phyloP scores from a whole-genome alignment of 345 rosid species.

The Sisymbrium altissimum region DNA sequence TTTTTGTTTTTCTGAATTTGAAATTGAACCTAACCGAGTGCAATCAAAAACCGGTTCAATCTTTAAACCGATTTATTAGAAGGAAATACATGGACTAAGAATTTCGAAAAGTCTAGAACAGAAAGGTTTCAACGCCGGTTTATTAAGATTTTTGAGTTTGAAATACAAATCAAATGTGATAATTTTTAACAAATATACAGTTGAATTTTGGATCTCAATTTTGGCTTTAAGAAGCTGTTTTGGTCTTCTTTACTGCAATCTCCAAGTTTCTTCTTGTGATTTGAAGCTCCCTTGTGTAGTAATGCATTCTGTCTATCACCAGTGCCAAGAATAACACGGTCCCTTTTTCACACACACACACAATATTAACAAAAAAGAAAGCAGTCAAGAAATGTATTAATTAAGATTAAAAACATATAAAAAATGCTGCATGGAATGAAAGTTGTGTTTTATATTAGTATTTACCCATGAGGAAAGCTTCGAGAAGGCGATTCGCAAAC shows the following conservation, averaged over 20 bases:
- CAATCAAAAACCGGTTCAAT: constrained; percentile 11
- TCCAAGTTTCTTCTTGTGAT: constrained; percentile 33
- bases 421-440: not conserved
- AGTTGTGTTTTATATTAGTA: not conserved
- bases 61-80: not conserved
- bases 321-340: constrained; percentile 30
- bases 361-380: not conserved
- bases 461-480: constrained; percentile 33
- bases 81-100: not conserved
- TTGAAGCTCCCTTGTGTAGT: constrained; percentile 38
- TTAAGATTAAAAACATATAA: not conserved
- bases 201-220: not conserved
- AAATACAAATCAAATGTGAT: not conserved
- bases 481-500: constrained; percentile 35
- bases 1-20: not conserved
- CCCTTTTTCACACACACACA: constrained; percentile 12
- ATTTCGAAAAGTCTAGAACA: too few species aligned
- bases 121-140: not conserved
- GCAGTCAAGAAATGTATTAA: not conserved
- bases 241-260: constrained; percentile 26
- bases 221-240: constrained; percentile 8
- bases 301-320: constrained; percentile 39
- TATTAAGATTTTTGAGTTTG: not conserved
- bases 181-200: not conserved
- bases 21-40: not conserved